Evolutionary conservation across 371 early-diverging fungal species (phyloP).

Genomic region (Apophysomyces variabilis): DNA sequence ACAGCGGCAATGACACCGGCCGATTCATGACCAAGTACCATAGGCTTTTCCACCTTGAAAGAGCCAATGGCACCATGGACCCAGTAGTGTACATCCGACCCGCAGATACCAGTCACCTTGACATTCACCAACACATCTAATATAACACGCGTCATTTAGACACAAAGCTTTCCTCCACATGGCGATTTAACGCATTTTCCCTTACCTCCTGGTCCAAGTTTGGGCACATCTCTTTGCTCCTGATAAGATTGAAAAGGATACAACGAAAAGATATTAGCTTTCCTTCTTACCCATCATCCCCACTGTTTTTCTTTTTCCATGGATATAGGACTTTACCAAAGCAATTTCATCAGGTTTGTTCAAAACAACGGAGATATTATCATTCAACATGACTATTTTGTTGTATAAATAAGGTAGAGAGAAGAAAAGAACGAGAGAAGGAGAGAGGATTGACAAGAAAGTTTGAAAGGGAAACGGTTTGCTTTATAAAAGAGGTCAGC

Average conservation of each 20-base stretch:
- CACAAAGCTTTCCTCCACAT: not conserved
- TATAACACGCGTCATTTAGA: not conserved
- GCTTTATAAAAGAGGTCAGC: not conserved
- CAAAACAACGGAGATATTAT: conserved; percentile 11
- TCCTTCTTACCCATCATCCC: too few relatives aligned
- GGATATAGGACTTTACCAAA: not conserved
- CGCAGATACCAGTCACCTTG: conserved; percentile 56
- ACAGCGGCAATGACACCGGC: conserved; percentile 67
- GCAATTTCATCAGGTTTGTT: conserved; percentile 12
- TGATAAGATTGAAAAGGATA: not conserved
- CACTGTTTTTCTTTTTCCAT: too few relatives aligned
- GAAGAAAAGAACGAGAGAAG: not conserved
- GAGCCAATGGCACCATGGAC: conserved; percentile 52
- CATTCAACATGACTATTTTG: not conserved
- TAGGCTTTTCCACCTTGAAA: conserved; percentile 54
- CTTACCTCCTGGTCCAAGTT: conserved; percentile 31
- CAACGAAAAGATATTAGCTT: not conserved
- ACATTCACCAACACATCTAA: conserved; percentile 54
- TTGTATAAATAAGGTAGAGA: too few relatives aligned
- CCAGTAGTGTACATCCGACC: conserved; percentile 59
- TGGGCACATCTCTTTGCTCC: conserved; percentile 39
- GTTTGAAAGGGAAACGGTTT: not conserved
- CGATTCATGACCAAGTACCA: conserved; percentile 83
- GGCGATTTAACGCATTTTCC: not conserved
- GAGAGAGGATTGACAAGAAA: not conserved